phyloP scores from a whole-genome alignment of 2,329 filamentous ascomycete species.

The Diaporthe amygdali region DNA sequence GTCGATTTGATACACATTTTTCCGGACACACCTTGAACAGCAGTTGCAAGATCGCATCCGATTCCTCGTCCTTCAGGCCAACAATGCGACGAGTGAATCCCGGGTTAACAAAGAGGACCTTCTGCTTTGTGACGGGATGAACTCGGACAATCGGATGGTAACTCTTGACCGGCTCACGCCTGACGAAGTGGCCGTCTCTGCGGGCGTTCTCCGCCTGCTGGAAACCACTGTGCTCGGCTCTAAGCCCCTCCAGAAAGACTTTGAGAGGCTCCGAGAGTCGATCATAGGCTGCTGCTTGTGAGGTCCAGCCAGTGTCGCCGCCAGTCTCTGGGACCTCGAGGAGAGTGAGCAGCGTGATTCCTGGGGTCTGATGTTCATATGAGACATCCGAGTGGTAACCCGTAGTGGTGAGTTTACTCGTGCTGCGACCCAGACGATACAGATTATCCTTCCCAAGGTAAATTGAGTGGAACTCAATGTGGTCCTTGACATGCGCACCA shows the following conservation, averaged over 20 bases:
- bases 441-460: constrained; percentile 52
- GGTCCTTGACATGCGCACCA: constrained; percentile 47
- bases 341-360: constrained; percentile 45
- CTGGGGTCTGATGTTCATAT: constrained; percentile 47
- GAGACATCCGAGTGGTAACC: constrained; percentile 49
- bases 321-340: constrained; percentile 42
- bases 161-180: constrained; percentile 68
- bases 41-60: constrained; percentile 72
- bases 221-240: constrained; percentile 44
- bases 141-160: constrained; percentile 72
- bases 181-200: constrained; percentile 41
- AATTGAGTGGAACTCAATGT: constrained; percentile 51
- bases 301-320: constrained; percentile 45
- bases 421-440: constrained; percentile 41
- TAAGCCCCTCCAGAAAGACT: constrained; percentile 40
- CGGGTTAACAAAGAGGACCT: constrained; percentile 36
- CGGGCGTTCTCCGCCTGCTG: constrained; percentile 42
- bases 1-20: neutral
- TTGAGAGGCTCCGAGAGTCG: constrained; percentile 43
- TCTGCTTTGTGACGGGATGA: constrained; percentile 54
- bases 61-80: constrained; percentile 71
- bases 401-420: constrained; percentile 41
- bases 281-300: constrained; percentile 42
- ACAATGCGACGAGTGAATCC: constrained; percentile 51
- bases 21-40: constrained; percentile 52